Evolutionary conservation across 345 rosid species (phyloP).

Genomic region (Alliaria petiolata): DNA sequence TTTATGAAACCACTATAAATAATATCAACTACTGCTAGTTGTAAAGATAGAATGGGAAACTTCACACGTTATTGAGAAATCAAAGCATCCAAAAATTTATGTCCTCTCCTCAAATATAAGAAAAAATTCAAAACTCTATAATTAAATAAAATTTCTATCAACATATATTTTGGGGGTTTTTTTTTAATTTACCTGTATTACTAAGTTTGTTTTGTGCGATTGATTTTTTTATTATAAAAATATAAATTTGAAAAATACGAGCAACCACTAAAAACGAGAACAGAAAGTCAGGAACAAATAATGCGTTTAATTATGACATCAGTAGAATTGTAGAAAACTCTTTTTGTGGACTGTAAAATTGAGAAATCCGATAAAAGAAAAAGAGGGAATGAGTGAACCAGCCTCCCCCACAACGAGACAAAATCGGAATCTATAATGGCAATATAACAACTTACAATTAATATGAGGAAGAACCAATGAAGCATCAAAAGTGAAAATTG

Average conservation of each 20-base stretch:
- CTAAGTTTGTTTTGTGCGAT: not conserved
- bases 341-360: constrained; percentile 6
- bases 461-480: constrained; percentile 10
- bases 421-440: constrained; percentile 22
- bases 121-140: not conserved
- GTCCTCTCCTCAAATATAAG: not conserved
- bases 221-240: not conserved
- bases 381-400: not conserved
- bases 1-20: not conserved
- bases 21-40: not conserved
- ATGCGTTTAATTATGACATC: not conserved
- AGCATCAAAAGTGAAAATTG: not conserved
- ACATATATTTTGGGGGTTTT: no score
- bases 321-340: constrained; percentile 10
- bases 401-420: constrained; percentile 35
- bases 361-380: constrained; percentile 8
- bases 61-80: not conserved
- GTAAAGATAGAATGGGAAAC: not conserved
- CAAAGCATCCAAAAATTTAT: not conserved
- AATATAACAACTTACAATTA: not conserved
- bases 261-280: not conserved
- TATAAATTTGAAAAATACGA: not conserved
- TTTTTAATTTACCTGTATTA: no score
- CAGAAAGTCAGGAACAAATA: not conserved
- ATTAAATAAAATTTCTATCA: no score